Percentiles rank a stretch among this genome's conserved stretches.
Evolutionary conservation across 1,139 yeast species (phyloP).

Genomic region (Geotrichum europaeum): DNA sequence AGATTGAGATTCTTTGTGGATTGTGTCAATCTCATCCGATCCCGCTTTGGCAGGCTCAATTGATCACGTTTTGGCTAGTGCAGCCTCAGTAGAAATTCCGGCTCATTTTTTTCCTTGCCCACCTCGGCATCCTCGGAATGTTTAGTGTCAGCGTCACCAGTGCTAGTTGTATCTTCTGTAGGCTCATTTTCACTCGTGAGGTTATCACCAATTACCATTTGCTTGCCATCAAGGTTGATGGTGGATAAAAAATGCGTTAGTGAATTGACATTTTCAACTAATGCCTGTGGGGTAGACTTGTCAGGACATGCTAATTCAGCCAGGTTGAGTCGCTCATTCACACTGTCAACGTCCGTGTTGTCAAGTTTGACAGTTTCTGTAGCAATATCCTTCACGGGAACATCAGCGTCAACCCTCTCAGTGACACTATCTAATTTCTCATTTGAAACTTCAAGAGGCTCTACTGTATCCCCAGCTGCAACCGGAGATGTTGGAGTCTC

Average conservation of each 20-base stretch:
- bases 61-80: too few relatives aligned
- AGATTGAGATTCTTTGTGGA: too few relatives aligned
- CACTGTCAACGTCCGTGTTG: not conserved
- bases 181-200: too few relatives aligned
- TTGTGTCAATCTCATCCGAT: too few relatives aligned
- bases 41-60: too few relatives aligned
- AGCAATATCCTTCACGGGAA: not conserved
- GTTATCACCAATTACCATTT: too few relatives aligned
- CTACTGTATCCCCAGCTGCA: not conserved
- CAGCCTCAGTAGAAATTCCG: too few relatives aligned
- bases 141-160: too few relatives aligned
- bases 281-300: not conserved
- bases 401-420: not conserved
- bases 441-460: not conserved
- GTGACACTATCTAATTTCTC: not conserved
- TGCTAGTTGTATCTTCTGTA: too few relatives aligned
- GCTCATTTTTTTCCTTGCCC: too few relatives aligned
- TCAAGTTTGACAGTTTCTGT: not conserved
- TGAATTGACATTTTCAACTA: not conserved
- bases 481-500: not conserved
- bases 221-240: too few relatives aligned
- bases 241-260: not conserved
- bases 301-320: not conserved
- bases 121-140: too few relatives aligned
- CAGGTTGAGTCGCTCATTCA: not conserved